Conservation (phyloP, 1,284 basidiomycete genomes). For the Moesziomyces globuligerus region DNA sequence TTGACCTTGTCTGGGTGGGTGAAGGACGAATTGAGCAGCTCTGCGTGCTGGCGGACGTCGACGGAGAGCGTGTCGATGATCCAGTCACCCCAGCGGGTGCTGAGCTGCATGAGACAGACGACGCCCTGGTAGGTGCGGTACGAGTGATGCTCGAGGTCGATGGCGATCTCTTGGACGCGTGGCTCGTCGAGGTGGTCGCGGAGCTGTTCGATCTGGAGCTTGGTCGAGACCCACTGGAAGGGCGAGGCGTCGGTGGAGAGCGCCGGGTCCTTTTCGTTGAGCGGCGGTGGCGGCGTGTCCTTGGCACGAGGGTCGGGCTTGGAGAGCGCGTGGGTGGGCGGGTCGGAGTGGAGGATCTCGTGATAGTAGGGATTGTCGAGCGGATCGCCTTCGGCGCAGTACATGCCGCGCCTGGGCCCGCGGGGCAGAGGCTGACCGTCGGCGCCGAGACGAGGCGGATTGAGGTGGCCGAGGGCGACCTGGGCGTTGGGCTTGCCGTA, state of each 20-base stretch:
- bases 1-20: conserved; percentile 86
- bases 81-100: conserved; percentile 84
- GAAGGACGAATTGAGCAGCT: conserved; percentile 75
- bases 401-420: conserved; percentile 56
- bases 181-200: conserved; percentile 71
- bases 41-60: conserved; percentile 78
- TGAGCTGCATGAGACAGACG: conserved; percentile 85
- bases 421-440: conserved; percentile 26
- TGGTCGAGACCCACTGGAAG: conserved; percentile 79
- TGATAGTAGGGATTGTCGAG: conserved; percentile 62
- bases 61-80: conserved; percentile 81
- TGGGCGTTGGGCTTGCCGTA: conserved; percentile 62
- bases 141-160: conserved; percentile 93
- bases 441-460: conserved; percentile 11
- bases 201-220: conserved; percentile 74
- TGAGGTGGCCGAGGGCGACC: conserved; percentile 49
- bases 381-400: conserved; percentile 63
- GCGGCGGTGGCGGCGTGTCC: conserved; percentile 46
- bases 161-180: conserved; percentile 80
- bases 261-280: conserved; percentile 48
- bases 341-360: conserved; percentile 54
- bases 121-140: conserved; percentile 86
- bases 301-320: conserved; percentile 26
- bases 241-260: conserved; percentile 76
- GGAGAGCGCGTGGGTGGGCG: conserved; percentile 64